A percentile compares a stretch with the other conserved stretches of the same genome.
Evolutionary conservation across 192 early-diverging fungal species (phyloP).

Genomic region (Entomortierella lignicola): DNA sequence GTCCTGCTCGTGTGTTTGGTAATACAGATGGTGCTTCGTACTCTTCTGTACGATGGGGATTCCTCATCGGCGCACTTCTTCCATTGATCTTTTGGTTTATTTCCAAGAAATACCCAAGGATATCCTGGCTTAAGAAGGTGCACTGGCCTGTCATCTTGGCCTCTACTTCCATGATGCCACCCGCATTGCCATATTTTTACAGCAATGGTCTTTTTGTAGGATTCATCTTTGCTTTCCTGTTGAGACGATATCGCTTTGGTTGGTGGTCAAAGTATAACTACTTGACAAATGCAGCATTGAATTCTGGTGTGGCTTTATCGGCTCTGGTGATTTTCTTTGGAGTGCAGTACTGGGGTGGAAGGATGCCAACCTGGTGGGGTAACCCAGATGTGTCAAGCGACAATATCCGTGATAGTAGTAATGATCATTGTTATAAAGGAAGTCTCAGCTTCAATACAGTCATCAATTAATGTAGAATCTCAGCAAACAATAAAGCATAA

Average conservation of each 20-base stretch:
- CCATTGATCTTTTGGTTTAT: conserved; percentile 66
- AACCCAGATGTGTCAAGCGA: conserved; percentile 3
- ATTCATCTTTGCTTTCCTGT: conserved; percentile 64
- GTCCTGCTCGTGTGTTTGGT: conserved; percentile 72
- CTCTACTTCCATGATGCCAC: conserved; percentile 61
- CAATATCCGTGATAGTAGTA: neutral
- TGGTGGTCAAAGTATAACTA: conserved; percentile 80
- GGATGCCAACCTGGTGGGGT: conserved; percentile 48
- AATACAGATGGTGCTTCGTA: conserved; percentile 47
- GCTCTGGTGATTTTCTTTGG: conserved; percentile 60
- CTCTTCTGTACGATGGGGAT: conserved; percentile 49
- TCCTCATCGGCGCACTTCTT: conserved; percentile 65
- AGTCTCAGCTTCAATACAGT: neutral
- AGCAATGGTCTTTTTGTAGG: conserved; percentile 60
- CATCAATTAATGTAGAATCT: too few species aligned
- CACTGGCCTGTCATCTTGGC: conserved; percentile 68
- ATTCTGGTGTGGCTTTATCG: conserved; percentile 65
- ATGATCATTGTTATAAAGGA: conserved; percentile 5
- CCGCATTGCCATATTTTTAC: conserved; percentile 59
- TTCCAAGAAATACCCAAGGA: conserved; percentile 60
- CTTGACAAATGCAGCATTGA: conserved; percentile 69
- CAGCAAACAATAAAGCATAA: too few species aligned
- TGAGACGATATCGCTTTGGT: conserved; percentile 58
- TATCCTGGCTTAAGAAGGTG: conserved; percentile 54
- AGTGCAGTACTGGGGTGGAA: conserved; percentile 9